A percentile compares a stretch with the other conserved stretches of the same genome.
These are phyloP conservation scores for Penicillium daleae DNA, from an alignment of 495 filamentous ascomycete genomes.

Conservation along the genomic window DNA sequence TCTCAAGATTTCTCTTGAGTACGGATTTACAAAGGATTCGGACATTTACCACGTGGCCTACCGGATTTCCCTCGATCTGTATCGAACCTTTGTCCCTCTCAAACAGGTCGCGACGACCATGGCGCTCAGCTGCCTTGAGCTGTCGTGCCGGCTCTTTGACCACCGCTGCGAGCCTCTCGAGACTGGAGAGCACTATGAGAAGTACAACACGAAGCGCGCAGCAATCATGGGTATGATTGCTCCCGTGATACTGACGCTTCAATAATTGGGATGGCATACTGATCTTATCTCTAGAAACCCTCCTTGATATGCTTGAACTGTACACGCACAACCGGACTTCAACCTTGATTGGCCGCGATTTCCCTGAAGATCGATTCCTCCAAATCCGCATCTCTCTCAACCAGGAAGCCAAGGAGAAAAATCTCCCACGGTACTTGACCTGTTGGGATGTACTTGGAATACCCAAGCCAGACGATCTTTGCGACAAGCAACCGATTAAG, in stretches of 20 bases:
- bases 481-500: slow-evolving; percentile 2
- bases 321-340: slow-evolving; percentile 77
- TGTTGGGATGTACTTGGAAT: slow-evolving; percentile 14
- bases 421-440: slow-evolving; percentile 57
- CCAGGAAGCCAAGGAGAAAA: slow-evolving; percentile 63
- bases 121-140: slow-evolving; percentile 79
- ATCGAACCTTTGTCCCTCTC: slow-evolving; percentile 88
- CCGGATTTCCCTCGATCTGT: slow-evolving; percentile 83
- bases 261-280: background rate
- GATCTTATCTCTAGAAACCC: slow-evolving; percentile 59
- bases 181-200: slow-evolving; percentile 47
- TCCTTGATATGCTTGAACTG: slow-evolving; percentile 84
- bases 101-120: slow-evolving; percentile 82
- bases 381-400: slow-evolving; percentile 85
- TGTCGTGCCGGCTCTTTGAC: slow-evolving; percentile 69
- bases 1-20: slow-evolving; percentile 68
- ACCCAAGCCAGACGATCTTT: slow-evolving; percentile 7
- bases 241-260: background rate
- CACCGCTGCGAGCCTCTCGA: slow-evolving; percentile 52
- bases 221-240: slow-evolving; percentile 65
- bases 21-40: slow-evolving; percentile 53
- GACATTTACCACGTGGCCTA: slow-evolving; percentile 67
- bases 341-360: slow-evolving; percentile 72
- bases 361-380: slow-evolving; percentile 76
- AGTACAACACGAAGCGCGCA: slow-evolving; percentile 64